Base-by-base conservation (phyloP, 2,329 filamentous ascomycete genomes). In the Xylariaceae sp. region DNA sequence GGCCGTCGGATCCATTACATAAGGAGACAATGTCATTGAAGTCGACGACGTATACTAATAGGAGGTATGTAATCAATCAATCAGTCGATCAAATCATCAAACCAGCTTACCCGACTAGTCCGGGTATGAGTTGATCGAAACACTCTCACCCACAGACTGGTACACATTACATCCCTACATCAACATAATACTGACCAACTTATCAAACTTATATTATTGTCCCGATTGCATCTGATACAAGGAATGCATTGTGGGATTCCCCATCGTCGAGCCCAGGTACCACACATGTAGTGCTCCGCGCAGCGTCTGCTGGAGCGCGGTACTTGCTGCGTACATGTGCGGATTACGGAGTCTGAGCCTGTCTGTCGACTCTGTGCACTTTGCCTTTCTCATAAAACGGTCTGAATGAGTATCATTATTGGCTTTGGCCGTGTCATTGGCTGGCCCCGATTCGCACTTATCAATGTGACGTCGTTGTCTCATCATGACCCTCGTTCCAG, bases 391-490 rank as follows among this genome's bases (percentile, higher is more conserved):
- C 37, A 42, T 13, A 10, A 9, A 42, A 42, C 37, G 13, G 37
- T 42, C 37, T 42, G 37, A 10, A 42, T 42, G 37, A 42, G 37
- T 42, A 47, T 47, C 56, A 54, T 47, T 50, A 56, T 54, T 52
- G 47, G 15, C 39, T 44, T 53, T 35, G 18, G 8, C 13, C 10
- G 37, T 39, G 44, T 30, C 53, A 52, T 53, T 48, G n/a, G 15
- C 30, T 18, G 39, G 45, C 15, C n/a, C 47, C 44, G 37, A 18
- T 51, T 57, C 6, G 30, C 52, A 9, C 49, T 54, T 44, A 44
- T 56, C 39, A 53, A 45, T 34, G 58, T 62, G 60, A 62, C 60
- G 58, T 60, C 34, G 57, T 51, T 54, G 44, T n/a, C 52, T 39
- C 48, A 55, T 59, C 45, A 49, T 35, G 18, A 10, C 17, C 30